Evolutionary conservation across 441 rosid species (phyloP), one percentile per base, ranked within the genome.

Genomic region (Adansonia grandidieri): DNA sequence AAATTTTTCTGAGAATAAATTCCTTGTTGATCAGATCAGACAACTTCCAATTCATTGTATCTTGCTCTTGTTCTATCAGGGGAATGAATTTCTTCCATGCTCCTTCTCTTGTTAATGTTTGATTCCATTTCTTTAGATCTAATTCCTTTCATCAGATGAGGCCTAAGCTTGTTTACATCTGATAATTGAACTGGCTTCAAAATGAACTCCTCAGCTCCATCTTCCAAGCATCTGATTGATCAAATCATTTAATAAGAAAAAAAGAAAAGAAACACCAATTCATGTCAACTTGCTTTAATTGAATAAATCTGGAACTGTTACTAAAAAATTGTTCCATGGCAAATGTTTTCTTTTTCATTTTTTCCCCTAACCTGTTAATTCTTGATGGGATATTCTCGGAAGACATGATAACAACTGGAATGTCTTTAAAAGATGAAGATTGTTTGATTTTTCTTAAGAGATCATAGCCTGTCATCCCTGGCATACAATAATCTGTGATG

Each of bases 401-500:
- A 0, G 95, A 92, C 95, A 92, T 91, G 37, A 91, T 88, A 70
- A 92, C 95, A 47, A 92, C 97, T 44, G 97, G 97, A 6, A 91
- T 83, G 76, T 92, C 88, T 76, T 84, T 90, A 56, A 85, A 85
- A 47, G 84, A 80, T 24, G 81, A 83, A 42, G 95, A 92, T 80
- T 81, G 90, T 92, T 90, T 94, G 50, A 92, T 89, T 79, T 81
- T 94, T 86, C 84, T 90, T 7, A 94, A 89, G 6, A 94, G 95
- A 85, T 94, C 98, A 77, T 91, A 91, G 73, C 98, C 98, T 1
- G 97, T 91, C 94, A 94, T 92, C 32, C 92, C 98, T 9, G 98
- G 98, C 98, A 94, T 94, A 65, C 92, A 91, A 62, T 94, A 94
- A 85, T 94, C 98, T 60, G 98, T 92, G 54, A 94, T 91, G 53